Percentiles rank a stretch among this genome's conserved stretches.
Conservation (phyloP, 345 rosid species). For the Lepidium didymum region DNA sequence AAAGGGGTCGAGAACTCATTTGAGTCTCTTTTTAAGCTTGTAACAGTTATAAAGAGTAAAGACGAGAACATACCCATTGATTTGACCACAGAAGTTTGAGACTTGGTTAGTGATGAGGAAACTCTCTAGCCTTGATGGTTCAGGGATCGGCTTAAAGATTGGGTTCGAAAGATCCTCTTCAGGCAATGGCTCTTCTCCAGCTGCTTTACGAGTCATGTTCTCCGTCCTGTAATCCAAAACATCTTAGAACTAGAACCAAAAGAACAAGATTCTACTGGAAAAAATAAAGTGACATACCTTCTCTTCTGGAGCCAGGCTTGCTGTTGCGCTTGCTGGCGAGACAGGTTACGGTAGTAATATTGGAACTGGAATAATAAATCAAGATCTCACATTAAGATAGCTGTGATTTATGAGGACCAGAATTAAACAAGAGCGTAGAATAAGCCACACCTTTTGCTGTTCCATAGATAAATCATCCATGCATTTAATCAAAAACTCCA, state of each 20-base stretch:
- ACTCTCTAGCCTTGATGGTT: constrained; percentile 93
- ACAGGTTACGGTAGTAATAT: constrained; percentile 67
- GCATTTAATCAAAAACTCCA: constrained; percentile 95
- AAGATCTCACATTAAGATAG: background rate
- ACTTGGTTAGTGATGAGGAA: constrained; percentile 91
- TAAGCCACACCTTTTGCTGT: constrained; percentile 76
- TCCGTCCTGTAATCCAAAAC: constrained; percentile 55
- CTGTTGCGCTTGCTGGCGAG: constrained; percentile 96
- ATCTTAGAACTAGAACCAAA: background rate
- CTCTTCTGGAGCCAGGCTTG: constrained; percentile 99
- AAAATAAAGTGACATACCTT: constrained; percentile 37
- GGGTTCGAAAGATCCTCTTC: constrained; percentile 98
- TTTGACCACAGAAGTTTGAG: constrained; percentile 91
- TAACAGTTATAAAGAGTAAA: background rate
- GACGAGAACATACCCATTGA: constrained; percentile 63
- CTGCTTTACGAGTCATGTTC: constrained; percentile 75
- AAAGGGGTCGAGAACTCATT: background rate
- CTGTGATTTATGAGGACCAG: background rate
- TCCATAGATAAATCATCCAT: constrained; percentile 91
- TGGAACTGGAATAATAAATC: constrained; percentile 57
- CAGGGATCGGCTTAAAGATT: constrained; percentile 80
- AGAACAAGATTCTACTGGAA: background rate
- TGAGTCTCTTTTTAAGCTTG: background rate
- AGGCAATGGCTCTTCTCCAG: constrained; percentile 90
- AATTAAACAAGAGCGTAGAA: background rate